Evolutionary conservation across 805 yeast genomes (phyloP).

Genomic region (Teunomyces atbi): DNA sequence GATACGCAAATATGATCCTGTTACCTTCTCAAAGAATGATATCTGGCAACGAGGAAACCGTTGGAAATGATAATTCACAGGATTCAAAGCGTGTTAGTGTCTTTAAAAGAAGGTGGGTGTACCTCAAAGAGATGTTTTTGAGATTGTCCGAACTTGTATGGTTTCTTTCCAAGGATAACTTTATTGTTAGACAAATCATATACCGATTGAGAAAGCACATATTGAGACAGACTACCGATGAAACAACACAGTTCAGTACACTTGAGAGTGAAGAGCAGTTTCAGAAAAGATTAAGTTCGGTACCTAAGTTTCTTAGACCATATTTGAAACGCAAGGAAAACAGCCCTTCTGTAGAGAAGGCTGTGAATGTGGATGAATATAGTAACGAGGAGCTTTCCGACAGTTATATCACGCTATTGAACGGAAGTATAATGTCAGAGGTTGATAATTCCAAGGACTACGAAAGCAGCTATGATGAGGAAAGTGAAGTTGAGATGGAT

Average conservation of each 20-base stretch:
- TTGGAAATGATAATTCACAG: conserved; percentile 3
- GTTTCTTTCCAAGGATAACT: conserved; percentile 11
- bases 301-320: conserved; percentile 28
- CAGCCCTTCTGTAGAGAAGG: background rate
- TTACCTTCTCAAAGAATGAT: conserved; percentile 27
- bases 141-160: conserved; percentile 21
- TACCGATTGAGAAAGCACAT: background rate
- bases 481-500: conserved; percentile 2
- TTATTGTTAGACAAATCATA: background rate
- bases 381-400: conserved; percentile 17
- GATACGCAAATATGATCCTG: conserved; percentile 30
- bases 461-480: conserved; percentile 8
- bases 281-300: conserved; percentile 7
- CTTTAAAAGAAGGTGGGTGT: conserved; percentile 18
- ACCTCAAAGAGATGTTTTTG: conserved; percentile 18
- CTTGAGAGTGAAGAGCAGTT: conserved; percentile 7
- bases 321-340: conserved; percentile 23
- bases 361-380: conserved; percentile 14
- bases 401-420: conserved; percentile 24
- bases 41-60: conserved; percentile 12
- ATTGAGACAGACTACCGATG: background rate
- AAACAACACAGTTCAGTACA: background rate
- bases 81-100: conserved; percentile 12
- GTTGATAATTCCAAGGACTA: conserved; percentile 36
- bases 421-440: conserved; percentile 32